These are phyloP conservation scores for Pseudopyricularia javanii DNA, from an alignment of 2,329 filamentous ascomycete genomes.

Conservation along the genomic window DNA sequence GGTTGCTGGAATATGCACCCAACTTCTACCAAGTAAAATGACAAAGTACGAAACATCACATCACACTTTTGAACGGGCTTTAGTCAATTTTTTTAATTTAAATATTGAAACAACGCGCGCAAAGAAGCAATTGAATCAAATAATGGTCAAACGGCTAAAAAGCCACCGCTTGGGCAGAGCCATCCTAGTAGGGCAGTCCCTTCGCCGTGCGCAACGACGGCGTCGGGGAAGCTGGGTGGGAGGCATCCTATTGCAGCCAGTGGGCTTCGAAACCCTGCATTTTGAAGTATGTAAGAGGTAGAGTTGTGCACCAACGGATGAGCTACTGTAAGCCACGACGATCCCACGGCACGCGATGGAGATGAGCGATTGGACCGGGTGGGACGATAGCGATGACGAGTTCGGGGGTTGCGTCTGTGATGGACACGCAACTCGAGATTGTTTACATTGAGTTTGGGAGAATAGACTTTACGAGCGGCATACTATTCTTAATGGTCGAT, in stretches of 20 bases:
- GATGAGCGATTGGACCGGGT: neutral
- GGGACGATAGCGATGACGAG: neutral
- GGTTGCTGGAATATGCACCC: constrained; percentile 79
- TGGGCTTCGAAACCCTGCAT: neutral
- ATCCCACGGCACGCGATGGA: neutral
- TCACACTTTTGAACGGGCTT: too few relatives aligned
- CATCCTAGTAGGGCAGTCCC: neutral
- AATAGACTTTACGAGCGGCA: too few relatives aligned
- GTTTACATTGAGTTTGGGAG: too few relatives aligned
- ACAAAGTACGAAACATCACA: neutral
- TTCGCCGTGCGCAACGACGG: neutral
- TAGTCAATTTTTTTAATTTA: neutral
- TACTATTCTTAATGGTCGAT: too few relatives aligned
- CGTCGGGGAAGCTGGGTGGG: neutral
- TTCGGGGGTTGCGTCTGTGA: too few relatives aligned
- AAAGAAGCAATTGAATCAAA: neutral
- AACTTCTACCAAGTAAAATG: constrained; percentile 59
- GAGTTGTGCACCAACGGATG: neutral
- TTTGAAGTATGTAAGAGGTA: neutral
- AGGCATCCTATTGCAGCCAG: neutral
- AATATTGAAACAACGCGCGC: neutral
- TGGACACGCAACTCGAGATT: too few relatives aligned
- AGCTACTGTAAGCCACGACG: neutral
- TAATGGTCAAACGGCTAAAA: neutral
- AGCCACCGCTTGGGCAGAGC: neutral